Conservation (phyloP, 805 yeast species). For the Metschnikowia picachoensis region DNA sequence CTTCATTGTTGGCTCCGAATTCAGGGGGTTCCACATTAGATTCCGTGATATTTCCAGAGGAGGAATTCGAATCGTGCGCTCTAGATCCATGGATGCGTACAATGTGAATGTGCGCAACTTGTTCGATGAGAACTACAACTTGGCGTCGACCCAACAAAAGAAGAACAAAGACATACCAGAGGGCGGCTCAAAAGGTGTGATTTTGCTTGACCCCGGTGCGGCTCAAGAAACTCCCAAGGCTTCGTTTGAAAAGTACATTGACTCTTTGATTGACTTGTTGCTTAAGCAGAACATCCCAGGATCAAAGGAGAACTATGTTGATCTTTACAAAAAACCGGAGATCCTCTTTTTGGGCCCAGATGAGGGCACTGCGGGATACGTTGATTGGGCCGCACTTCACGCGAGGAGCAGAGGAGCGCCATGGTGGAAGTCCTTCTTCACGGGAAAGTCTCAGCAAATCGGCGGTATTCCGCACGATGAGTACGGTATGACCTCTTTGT, state of each 20-base stretch:
- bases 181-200: constrained; percentile 98
- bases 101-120: constrained; percentile 78
- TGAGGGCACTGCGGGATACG: constrained; percentile 94
- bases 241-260: constrained; percentile 90
- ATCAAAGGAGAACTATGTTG: constrained; percentile 78
- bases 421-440: constrained; percentile 98
- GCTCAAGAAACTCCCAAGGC: constrained; percentile 78
- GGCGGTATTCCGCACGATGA: constrained; percentile 99
- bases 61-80: constrained; percentile 92
- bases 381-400: constrained; percentile 96
- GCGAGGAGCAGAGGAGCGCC: constrained; percentile 90
- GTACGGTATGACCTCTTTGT: constrained; percentile 95
- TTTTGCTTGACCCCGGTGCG: constrained; percentile 71
- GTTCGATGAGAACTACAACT: constrained; percentile 94
- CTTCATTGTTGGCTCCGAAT: constrained; percentile 92
- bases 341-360: constrained; percentile 98
- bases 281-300: constrained; percentile 70
- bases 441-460: constrained; percentile 86
- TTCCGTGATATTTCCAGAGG: constrained; percentile 98
- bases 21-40: constrained; percentile 95
- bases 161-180: constrained; percentile 98
- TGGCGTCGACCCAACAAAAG: constrained; percentile 94
- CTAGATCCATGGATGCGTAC: constrained; percentile 82
- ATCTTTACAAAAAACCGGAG: constrained; percentile 78
- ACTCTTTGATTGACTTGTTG: constrained; percentile 80